Percentiles rank a stretch among this genome's conserved stretches.
These are phyloP conservation scores for Auxenochlorella pyrenoidosa DNA, from an alignment of 139 green algal species.

Conservation along the genomic window DNA sequence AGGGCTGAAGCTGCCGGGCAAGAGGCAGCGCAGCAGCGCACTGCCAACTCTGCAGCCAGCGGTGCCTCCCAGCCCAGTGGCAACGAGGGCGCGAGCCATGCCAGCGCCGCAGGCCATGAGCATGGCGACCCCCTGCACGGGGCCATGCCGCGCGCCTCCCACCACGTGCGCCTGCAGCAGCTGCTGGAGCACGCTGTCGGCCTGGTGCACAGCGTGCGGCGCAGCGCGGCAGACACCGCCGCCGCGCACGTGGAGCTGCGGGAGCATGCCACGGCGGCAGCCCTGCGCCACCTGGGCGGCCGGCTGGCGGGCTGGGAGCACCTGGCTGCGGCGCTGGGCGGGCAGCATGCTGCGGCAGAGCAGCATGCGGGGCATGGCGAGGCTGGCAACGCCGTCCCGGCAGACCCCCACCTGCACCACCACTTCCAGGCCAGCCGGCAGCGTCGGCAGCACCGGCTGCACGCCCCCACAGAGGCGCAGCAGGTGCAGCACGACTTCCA, in stretches of 20 bases:
- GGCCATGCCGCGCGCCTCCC: background rate
- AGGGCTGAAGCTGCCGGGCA: no score
- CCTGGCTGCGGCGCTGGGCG: background rate
- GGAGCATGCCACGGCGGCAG: background rate
- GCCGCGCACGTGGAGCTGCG: background rate
- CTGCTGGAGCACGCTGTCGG: background rate
- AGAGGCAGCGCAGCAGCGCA: background rate
- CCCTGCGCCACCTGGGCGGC: background rate
- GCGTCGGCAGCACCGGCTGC: background rate
- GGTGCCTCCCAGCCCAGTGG: background rate
- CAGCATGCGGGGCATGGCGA: background rate
- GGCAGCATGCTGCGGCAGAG: background rate
- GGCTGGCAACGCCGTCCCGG: background rate
- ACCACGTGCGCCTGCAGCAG: slow-evolving; percentile 7
- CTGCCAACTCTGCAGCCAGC: background rate
- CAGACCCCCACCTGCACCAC: background rate
- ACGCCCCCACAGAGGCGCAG: background rate
- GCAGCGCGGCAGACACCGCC: background rate
- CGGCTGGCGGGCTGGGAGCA: background rate
- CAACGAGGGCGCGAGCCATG: no score
- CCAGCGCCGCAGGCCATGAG: background rate
- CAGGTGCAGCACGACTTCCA: background rate
- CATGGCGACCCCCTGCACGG: background rate
- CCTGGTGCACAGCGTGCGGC: slow-evolving; percentile 9
- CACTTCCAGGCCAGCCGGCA: background rate